Evolutionary conservation across 345 rosid species (phyloP).

Genomic region (Excoecaria agallocha): DNA sequence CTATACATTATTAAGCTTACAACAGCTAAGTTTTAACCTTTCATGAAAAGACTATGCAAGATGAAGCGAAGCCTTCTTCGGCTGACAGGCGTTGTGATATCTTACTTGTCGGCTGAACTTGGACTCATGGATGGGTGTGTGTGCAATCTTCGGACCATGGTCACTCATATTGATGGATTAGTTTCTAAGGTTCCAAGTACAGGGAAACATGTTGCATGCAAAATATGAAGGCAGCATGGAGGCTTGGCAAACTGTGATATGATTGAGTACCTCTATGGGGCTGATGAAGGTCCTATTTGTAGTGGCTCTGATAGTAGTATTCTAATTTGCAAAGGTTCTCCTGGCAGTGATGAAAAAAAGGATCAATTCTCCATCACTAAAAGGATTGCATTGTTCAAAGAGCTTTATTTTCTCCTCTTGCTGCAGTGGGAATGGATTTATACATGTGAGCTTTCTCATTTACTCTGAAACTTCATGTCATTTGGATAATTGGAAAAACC

Average conservation of each 20-base stretch:
- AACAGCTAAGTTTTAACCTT: slow-evolving; percentile 88
- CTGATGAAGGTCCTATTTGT: slow-evolving; percentile 70
- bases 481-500: slow-evolving; percentile 51
- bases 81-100: slow-evolving; percentile 88
- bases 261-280: slow-evolving; percentile 84
- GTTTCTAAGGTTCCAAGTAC: slow-evolving; percentile 78
- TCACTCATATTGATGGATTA: slow-evolving; percentile 16
- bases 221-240: slow-evolving; percentile 99
- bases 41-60: slow-evolving; percentile 89
- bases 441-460: slow-evolving; percentile 87
- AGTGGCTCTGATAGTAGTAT: slow-evolving; percentile 95
- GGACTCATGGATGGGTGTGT: too few relatives aligned
- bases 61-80: slow-evolving; percentile 92
- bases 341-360: slow-evolving; percentile 83
- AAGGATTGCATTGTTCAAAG: slow-evolving; percentile 76
- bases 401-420: slow-evolving; percentile 90
- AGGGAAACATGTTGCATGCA: slow-evolving; percentile 99
- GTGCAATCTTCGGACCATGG: too few relatives aligned
- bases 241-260: slow-evolving; percentile 90
- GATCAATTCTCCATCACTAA: slow-evolving; percentile 58
- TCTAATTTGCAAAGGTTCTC: slow-evolving; percentile 79
- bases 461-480: slow-evolving; percentile 83
- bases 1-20: slow-evolving; percentile 71
- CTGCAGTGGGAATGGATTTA: slow-evolving; percentile 99
- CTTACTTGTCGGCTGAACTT: slow-evolving; percentile 73